Base-by-base conservation (phyloP, 2,329 filamentous ascomycete genomes). In the Hawksworthiomyces lignivorus region DNA sequence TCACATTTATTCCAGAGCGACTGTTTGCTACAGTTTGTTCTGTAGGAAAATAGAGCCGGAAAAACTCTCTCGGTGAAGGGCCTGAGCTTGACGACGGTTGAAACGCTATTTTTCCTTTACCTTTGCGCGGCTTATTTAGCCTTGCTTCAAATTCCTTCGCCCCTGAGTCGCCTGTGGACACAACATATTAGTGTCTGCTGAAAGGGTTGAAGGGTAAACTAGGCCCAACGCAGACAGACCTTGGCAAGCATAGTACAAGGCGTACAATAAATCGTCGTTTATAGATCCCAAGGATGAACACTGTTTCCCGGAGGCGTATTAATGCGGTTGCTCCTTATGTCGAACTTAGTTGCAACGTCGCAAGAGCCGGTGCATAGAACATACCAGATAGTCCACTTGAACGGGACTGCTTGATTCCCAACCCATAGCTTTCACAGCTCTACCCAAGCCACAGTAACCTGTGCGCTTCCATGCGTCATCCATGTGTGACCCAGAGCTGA, bases 41-140 rank as follows among this genome's bases (percentile, higher is more conserved):
- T 1, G 83, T 87, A 3, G 88, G 89, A 54, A 90, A 96, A 61
- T 89, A 94, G 39, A 94, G 73, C 9, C 81, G 75, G 51, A 92
- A 75, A 36, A 69, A 68, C 24, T 76, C 36, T 14, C 20, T 41
- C 3, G 28, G 33, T 6, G 32, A 15, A 15, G 12, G 39, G 29
- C 29, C 29, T 31, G n/a, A 7, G 11, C 29, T 6, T 18, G 15
- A 18, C 29, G n/a, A 26, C 5, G 14, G 9, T 11, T 18, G 10
- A 18, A 31, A 24, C 14, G n/a, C 26, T 9, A 7, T 28, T 18
- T 37, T 30, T 21, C 46, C 55, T 46, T 57, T 64, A 22, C 17
- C 53, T 55, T 21, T 34, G 9, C 31, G 41, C 5, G 52, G 37
- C 33, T 53, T 59, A 5, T 60, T 46, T 19, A 59, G 50, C 21